These are phyloP conservation scores for Cyclaneusma minus DNA, from an alignment of 2,329 filamentous ascomycete species.

Conservation along the genomic window DNA sequence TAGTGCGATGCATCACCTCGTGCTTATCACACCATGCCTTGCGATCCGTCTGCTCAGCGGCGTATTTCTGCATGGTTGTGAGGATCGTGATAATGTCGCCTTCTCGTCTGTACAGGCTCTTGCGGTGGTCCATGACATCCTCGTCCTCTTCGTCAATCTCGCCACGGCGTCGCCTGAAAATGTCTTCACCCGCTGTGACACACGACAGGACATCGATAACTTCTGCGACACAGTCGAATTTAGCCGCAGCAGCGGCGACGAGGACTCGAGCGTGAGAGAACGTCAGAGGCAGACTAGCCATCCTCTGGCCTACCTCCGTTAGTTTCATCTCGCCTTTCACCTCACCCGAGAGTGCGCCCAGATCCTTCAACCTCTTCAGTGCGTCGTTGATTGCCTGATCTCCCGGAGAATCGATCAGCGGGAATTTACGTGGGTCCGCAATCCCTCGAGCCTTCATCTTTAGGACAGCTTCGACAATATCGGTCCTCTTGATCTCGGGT, in stretches of 20 bases:
- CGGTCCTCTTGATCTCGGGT: conserved; percentile 82
- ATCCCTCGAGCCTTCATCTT: conserved; percentile 91
- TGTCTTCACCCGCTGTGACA: conserved; percentile 45
- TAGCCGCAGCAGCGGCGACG: conserved; percentile 57
- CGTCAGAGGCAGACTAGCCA: conserved; percentile 71
- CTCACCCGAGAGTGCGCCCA: conserved; percentile 63
- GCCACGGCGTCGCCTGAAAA: conserved; percentile 42
- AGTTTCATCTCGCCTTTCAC: conserved; percentile 47
- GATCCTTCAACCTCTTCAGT: conserved; percentile 60
- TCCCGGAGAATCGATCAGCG: conserved; percentile 70
- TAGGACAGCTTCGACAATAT: conserved; percentile 71
- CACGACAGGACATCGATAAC: conserved; percentile 70
- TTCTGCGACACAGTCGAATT: conserved; percentile 61
- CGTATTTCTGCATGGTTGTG: conserved; percentile 46
- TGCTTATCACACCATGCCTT: conserved; percentile 41
- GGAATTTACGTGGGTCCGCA: conserved; percentile 66
- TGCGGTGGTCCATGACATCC: conserved; percentile 34
- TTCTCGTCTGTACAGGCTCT: conserved; percentile 42
- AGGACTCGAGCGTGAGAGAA: conserved; percentile 71
- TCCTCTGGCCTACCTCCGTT: conserved; percentile 56
- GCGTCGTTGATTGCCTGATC: conserved; percentile 68
- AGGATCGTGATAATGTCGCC: conserved; percentile 51
- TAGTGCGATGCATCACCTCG: conserved; percentile 41
- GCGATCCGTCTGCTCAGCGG: conserved; percentile 33
- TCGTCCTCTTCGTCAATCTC: conserved; percentile 41